Evolutionary conservation across 2,329 filamentous ascomycete species (phyloP), one percentile per base, ranked within the genome.

Genomic region (Paraphaeosphaeria minitans): DNA sequence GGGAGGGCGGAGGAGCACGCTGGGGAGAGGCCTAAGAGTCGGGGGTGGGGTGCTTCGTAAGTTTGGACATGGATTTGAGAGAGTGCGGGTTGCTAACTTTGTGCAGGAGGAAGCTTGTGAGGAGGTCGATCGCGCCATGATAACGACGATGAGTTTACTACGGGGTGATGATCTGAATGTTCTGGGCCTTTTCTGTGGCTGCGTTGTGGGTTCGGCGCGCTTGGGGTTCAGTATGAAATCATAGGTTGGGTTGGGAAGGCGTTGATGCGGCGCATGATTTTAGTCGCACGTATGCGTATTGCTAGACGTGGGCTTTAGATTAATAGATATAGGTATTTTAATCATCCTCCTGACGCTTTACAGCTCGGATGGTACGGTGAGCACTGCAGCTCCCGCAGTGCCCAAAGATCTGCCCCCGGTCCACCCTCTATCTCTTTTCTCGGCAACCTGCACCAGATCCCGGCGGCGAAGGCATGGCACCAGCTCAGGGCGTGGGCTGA

Each of bases 401-500:
- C 66, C 78, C 21, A 67, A 66, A 41, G 71, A 68, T 33, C 78
- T 73, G 31, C 82, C 14, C 82, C 82, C 0, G 82, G 83, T 0
- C 83, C 83, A 9, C 81, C 81, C 2, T 83, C 81, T 0, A 49
- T 83, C 3, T 82, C 82, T 0, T 59, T 84, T 4, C 63, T 84
- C 13, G 83, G 83, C 2, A 84, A 84, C 45, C 62, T 84, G 3
- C 82, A 84, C 64, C 79, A 57, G 67, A 81, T 84, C 63, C 81
- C 80, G 0, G 69, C 67, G 2, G 47, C 71, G 4, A 68, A 81
- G 37, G 67, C 69, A 0, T 80, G 84, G 57, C 59, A 80, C 0
- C 80, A 83, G 57, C 83, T 83, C 56, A 69, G 81, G 42, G 79
- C 81, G 65, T 85, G 84, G 84, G 82, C 83, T 0, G 62, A 79